Conservation (phyloP, 108 stramenopile species). For the Aureococcus anophagefferens region DNA sequence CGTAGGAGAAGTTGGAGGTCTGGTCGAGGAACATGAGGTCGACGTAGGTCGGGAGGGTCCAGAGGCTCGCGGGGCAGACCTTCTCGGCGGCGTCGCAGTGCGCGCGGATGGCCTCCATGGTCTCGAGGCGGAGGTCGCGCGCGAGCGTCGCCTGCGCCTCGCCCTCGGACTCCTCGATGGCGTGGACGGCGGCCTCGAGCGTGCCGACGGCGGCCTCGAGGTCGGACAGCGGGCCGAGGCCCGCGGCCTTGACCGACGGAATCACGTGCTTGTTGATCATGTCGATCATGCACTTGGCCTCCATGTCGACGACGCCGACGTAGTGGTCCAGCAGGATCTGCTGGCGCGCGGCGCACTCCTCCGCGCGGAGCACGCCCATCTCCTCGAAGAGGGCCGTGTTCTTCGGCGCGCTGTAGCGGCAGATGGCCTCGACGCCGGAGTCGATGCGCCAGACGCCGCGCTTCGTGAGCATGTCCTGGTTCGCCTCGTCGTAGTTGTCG, state of each 20-base stretch:
- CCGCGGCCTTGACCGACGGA: slow-evolving; percentile 67
- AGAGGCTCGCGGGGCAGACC: slow-evolving; percentile 71
- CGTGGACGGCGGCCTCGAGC: slow-evolving; percentile 57
- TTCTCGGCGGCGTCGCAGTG: slow-evolving; percentile 80
- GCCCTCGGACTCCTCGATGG: slow-evolving; percentile 3
- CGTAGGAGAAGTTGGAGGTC: slow-evolving; percentile 31
- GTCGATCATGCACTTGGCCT: slow-evolving; percentile 73
- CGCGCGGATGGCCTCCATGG: slow-evolving; percentile 82
- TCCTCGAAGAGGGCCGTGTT: slow-evolving; percentile 77
- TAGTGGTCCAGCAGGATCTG: slow-evolving; percentile 79
- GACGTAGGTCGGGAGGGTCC: slow-evolving; percentile 90
- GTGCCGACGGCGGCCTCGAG: slow-evolving; percentile 55
- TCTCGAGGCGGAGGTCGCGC: slow-evolving; percentile 71
- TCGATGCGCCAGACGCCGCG: slow-evolving; percentile 83
- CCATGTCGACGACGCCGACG: slow-evolving; percentile 82
- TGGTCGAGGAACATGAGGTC: slow-evolving; percentile 77
- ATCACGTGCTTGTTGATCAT: slow-evolving; percentile 90
- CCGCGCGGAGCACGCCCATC: slow-evolving; percentile 70
- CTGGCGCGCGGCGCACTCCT: slow-evolving; percentile 75
- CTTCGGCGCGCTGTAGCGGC: slow-evolving; percentile 60
- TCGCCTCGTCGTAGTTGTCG: slow-evolving; percentile 70
- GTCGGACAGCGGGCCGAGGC: slow-evolving; percentile 53
- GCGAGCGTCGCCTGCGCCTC: slow-evolving; percentile 62
- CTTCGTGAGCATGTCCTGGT: slow-evolving; percentile 71
- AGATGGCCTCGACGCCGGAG: slow-evolving; percentile 83